Base-by-base conservation (phyloP, 352 stramenopile species). In the Globisporangium acanthophoron region DNA sequence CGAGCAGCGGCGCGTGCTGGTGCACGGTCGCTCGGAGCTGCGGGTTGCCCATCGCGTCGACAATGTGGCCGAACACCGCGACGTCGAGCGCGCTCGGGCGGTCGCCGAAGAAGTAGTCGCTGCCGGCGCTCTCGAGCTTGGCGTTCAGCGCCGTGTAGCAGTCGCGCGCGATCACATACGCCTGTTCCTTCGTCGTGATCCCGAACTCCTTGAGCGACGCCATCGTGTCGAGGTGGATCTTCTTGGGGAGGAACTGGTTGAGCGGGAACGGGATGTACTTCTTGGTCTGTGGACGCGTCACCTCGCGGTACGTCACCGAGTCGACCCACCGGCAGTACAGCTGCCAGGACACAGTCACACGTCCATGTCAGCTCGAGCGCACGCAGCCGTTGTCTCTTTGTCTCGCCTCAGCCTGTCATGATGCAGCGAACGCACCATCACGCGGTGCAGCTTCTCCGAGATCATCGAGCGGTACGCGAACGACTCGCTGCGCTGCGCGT, bases 281-380 rank as follows among this genome's bases (percentile, higher is more conserved):
- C 70, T 90, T 90, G 60, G 92, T 76, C 51, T 89, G 78, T 54
- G 78, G 80, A 0, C 83, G 83, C 61, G 85, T 95, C 54, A 95
- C 77, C 58, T 95, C 85, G 8, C 77, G 80, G 65, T 93, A 95
- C 52, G 81, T 92, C 59, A 87, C 71, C 8, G 81, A 72, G 57
- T 95, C 83, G 50, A 93, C 85, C 85, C 85, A 95, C 40, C 80
- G 83, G 58, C 83, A 92, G 62, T 88, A 95, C 20, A 83, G 52
- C 75, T 85, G 15, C 6, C 21, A 33, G 2, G 18, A 11, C 31
- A 51, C 41, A 21, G 29, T 37, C 1, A 27, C 18, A 9, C 31
- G 35, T 6, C 45, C 12, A 40, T 31, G 1, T 24, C 33, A 46
- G 13, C 13, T 20, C 35, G 24, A 40, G 39, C 27, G 12, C 45